Conservation (phyloP, 2,329 filamentous ascomycete species). For the Truncatella angustata region DNA sequence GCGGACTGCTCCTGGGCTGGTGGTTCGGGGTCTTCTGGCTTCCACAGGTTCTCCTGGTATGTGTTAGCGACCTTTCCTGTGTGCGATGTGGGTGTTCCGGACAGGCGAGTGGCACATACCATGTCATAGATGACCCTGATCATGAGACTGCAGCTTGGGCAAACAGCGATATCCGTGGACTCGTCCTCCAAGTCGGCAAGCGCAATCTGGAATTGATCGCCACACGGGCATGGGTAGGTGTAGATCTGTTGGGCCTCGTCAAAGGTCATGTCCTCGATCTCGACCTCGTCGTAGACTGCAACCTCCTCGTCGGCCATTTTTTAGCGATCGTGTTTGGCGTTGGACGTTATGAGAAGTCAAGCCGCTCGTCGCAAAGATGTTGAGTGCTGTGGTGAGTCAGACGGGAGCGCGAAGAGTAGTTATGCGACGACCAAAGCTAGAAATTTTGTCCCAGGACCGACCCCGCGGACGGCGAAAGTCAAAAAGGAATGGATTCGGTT, state of each 20-base stretch:
- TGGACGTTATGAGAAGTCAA: background rate
- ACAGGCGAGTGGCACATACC: conserved; percentile 46
- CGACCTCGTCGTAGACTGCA: conserved; percentile 93
- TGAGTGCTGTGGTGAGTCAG: background rate
- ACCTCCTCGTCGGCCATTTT: conserved; percentile 61
- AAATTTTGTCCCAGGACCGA: background rate
- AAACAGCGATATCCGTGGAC: conserved; percentile 86
- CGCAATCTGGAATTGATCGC: conserved; percentile 91
- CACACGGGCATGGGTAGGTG: conserved; percentile 95
- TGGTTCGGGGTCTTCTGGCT: conserved; percentile 26
- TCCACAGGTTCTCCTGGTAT: conserved; percentile 26
- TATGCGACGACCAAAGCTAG: background rate
- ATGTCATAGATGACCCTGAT: conserved; percentile 90
- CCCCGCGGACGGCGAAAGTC: background rate
- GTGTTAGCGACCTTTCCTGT: conserved; percentile 3
- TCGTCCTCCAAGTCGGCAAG: conserved; percentile 83
- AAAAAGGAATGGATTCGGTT: background rate
- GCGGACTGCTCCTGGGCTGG: conserved; percentile 20
- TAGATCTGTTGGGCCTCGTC: conserved; percentile 82
- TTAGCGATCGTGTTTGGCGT: background rate
- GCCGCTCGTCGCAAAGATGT: background rate
- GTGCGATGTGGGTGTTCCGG: background rate
- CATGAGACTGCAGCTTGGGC: conserved; percentile 96
- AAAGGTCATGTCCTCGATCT: conserved; percentile 98
- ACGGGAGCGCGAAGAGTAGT: background rate